A percentile compares a stretch with the other conserved stretches of the same genome.
phyloP scores from a whole-genome alignment of 768 basidiomycete species.

The Rhizopogon vinicolor region DNA sequence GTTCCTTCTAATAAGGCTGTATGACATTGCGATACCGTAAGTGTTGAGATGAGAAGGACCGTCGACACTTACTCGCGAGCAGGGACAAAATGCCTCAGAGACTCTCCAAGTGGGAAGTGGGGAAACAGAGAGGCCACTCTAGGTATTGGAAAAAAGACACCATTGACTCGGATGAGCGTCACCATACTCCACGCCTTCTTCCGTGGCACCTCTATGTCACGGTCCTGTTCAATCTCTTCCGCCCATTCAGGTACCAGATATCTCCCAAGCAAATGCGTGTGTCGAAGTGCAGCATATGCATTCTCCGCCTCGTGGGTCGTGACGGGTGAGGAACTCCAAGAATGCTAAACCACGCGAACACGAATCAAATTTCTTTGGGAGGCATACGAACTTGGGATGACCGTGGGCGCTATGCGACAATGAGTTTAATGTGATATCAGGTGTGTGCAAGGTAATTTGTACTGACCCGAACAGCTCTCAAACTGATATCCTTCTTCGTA shows the following conservation, averaged over 20 bases:
- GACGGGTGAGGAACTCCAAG: constrained; percentile 83
- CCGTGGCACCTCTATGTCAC: constrained; percentile 64
- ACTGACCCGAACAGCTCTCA: constrained; percentile 78
- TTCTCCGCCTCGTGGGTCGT: constrained; percentile 81
- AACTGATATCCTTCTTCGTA: constrained; percentile 66
- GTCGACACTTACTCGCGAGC: no score
- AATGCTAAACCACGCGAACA: constrained; percentile 96
- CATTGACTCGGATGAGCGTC: constrained; percentile 25
- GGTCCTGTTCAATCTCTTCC: constrained; percentile 75
- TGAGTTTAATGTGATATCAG: constrained; percentile 1
- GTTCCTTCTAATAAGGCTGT: no score
- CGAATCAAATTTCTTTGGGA: constrained; percentile 89
- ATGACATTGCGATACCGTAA: no score
- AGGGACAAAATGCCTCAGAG: no score
- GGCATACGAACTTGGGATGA: constrained; percentile 87
- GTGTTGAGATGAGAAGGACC: no score
- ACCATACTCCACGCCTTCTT: constrained; percentile 76
- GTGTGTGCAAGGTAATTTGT: neutral
- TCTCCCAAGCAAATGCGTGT: constrained; percentile 93
- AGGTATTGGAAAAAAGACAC: no score
- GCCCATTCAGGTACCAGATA: constrained; percentile 97
- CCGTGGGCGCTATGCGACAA: constrained; percentile 66
- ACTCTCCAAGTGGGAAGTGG: no score
- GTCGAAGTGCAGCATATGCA: constrained; percentile 79
- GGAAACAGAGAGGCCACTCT: no score